Base-by-base conservation (phyloP, 495 filamentous ascomycete species). In the Hypoxylon cercidicola region DNA sequence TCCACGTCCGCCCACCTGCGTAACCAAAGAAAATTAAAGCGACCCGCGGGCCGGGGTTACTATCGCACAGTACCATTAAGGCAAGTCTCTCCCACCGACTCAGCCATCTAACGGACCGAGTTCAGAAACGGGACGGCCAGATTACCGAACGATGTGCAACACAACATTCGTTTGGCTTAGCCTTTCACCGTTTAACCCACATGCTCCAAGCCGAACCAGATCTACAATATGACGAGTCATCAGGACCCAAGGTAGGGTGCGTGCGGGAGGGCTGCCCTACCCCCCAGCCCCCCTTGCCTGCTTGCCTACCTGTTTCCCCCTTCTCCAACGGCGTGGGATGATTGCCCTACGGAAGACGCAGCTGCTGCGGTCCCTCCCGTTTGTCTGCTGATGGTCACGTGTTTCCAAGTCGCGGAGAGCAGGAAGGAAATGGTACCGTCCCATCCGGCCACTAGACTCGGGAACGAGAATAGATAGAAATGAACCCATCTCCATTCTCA, bases 311-410 rank as follows among this genome's bases (percentile, higher is more conserved):
- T 3, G 25, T 49, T 32, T 19, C 9, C 15, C 43, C 25, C 44
- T 47, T 28, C n/a, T 9, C 19, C 13, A 2, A 48, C 46, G 35
- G 25, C 45, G 30, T 60, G 56, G 56, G 56, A 46, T 51, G 56
- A 51, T 28, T 28, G 7, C 25, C 25, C 35, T 23, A 28, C 20
- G 41, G 34, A 55, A 43, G 40, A 53, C 20, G 13, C 41, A 61
- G 39, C 41, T 53, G 48, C 39, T 30, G 41, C 39, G 54, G 44
- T 39, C 19, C 10, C n/a, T 32, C 15, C 45, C 39, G 39, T 15
- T n/a, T 21, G 45, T 60, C 55, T 55, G 54, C 54, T 59, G 54
- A 53, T 59, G 41, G 48, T 59, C 54, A 59, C 62, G 60, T 64
- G 60, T 52, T 52, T n/a, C 25, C 25, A 28, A 28, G 43, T 23